phyloP scores from a whole-genome alignment of 2,329 filamentous ascomycete species.

The Colletotrichum spinosum region DNA sequence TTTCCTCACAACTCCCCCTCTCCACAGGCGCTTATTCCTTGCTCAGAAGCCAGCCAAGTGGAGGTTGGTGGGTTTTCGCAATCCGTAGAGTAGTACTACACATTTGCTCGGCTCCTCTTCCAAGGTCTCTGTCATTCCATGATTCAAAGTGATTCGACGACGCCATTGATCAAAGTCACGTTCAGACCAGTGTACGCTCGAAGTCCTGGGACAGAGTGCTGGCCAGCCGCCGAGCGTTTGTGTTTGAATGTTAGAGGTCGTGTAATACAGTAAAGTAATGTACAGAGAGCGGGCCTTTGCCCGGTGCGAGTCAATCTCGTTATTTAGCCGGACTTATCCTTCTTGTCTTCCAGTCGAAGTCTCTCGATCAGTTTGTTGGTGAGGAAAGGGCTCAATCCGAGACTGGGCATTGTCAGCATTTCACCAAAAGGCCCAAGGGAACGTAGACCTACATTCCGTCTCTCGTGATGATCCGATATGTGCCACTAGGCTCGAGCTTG shows the following conservation, averaged over 20 bases:
- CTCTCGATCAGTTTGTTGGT: constrained; percentile 65
- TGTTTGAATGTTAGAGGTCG: not conserved
- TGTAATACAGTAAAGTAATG: constrained; percentile 5
- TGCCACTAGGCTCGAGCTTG: constrained; percentile 69
- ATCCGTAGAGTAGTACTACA: not conserved
- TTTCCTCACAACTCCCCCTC: constrained; percentile 23
- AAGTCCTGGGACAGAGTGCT: not conserved
- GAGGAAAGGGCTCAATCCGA: constrained; percentile 67
- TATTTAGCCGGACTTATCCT: constrained; percentile 37
- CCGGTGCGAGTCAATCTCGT: not conserved
- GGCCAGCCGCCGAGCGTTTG: too few species aligned
- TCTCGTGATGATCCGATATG: constrained; percentile 73
- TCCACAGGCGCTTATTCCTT: constrained; percentile 27
- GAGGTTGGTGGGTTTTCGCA: constrained; percentile 25
- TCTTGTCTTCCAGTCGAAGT: constrained; percentile 63
- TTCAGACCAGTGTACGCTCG: not conserved
- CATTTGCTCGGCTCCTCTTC: constrained; percentile 5
- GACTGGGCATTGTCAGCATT: constrained; percentile 50
- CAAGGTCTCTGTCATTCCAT: constrained; percentile 1
- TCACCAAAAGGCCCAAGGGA: not conserved
- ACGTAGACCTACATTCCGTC: constrained; percentile 71
- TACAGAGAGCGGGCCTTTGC: not conserved
- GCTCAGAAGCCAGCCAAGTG: constrained; percentile 25
- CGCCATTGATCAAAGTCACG: not conserved
- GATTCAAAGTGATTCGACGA: not conserved